Evolutionary conservation across 2,329 filamentous ascomycete genomes (phyloP).

Genomic region (Emergomyces orientalis): DNA sequence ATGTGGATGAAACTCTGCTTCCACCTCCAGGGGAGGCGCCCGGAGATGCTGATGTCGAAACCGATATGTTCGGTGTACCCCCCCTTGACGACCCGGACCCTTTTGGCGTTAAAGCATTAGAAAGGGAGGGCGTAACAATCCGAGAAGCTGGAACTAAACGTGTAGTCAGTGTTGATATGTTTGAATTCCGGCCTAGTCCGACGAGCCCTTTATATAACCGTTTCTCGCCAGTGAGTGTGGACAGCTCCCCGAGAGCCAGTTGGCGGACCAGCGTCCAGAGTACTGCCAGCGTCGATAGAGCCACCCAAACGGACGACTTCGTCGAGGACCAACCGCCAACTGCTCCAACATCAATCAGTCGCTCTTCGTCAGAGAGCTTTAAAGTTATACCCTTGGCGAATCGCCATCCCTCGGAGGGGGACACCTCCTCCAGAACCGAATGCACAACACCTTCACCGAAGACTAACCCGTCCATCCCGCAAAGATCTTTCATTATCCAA

Average conservation of each 20-base stretch:
- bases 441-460: not conserved
- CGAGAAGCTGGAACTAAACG: slow-evolving; percentile 73
- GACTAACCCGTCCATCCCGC: not conserved
- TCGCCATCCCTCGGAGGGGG: not conserved
- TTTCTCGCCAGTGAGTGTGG: slow-evolving; percentile 53
- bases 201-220: slow-evolving; percentile 59
- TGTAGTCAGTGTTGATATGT: slow-evolving; percentile 66
- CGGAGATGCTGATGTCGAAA: slow-evolving; percentile 56
- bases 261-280: slow-evolving; percentile 60
- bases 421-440: not conserved
- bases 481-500: slow-evolving; percentile 13
- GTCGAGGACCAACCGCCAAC: slow-evolving; percentile 1
- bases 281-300: slow-evolving; percentile 51
- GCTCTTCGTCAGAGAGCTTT: slow-evolving; percentile 9
- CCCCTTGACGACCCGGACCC: slow-evolving; percentile 77
- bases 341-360: slow-evolving; percentile 9
- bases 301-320: slow-evolving; percentile 57
- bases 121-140: slow-evolving; percentile 81
- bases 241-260: slow-evolving; percentile 54
- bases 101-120: slow-evolving; percentile 81
- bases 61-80: slow-evolving; percentile 63
- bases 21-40: slow-evolving; percentile 61
- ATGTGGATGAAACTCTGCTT: slow-evolving; percentile 61
- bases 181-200: slow-evolving; percentile 70
- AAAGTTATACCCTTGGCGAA: slow-evolving; percentile 1